Percentiles rank a stretch among this genome's conserved stretches.
Evolutionary conservation across 805 yeast genomes (phyloP).

Genomic region (Spathaspora boniae): DNA sequence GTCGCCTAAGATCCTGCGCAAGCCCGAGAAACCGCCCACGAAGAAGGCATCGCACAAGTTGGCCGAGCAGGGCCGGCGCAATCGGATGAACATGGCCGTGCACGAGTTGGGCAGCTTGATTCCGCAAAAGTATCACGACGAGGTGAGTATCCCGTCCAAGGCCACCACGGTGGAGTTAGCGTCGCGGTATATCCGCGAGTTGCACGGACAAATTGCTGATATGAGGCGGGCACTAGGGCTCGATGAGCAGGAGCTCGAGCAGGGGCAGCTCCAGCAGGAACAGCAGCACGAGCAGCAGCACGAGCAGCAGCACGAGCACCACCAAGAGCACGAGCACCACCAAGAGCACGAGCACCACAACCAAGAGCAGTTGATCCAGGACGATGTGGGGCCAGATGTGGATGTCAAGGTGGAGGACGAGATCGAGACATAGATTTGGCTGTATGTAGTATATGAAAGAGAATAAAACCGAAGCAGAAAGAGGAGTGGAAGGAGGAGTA

Average conservation of each 20-base stretch:
- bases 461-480: no score
- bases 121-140: constrained; percentile 58
- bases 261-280: no score
- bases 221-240: constrained; percentile 8
- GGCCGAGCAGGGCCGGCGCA: constrained; percentile 95
- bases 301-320: no score
- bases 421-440: no score
- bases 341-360: no score
- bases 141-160: constrained; percentile 70
- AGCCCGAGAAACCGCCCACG: constrained; percentile 27
- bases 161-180: constrained; percentile 96
- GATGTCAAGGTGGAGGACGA: no score
- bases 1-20: constrained; percentile 18
- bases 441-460: no score
- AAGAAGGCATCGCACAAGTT: constrained; percentile 79
- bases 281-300: no score
- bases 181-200: constrained; percentile 54
- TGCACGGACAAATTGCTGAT: constrained; percentile 27
- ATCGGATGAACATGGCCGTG: constrained; percentile 85
- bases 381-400: no score
- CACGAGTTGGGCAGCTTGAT: constrained; percentile 67
- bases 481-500: neutral
- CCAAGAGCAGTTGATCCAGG: no score
- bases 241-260: no score
- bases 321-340: no score